Percentiles rank a stretch among this genome's conserved stretches.
These are phyloP conservation scores for Oryza punctata DNA, from an alignment of 176 grass and related monocot species.

Conservation along the genomic window DNA sequence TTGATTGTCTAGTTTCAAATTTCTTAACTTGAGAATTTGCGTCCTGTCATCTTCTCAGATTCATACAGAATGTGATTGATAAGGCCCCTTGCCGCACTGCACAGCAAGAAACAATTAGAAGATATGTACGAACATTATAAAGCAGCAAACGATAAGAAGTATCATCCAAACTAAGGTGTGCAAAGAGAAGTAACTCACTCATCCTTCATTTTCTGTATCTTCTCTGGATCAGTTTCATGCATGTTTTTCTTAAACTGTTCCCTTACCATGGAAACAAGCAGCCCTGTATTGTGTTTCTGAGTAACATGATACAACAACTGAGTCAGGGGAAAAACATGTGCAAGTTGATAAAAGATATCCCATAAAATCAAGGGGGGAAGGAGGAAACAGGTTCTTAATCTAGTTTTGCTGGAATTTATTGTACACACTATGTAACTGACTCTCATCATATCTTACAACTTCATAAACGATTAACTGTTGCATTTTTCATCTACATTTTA, in stretches of 20 bases:
- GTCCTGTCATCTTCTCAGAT: slow-evolving; percentile 80
- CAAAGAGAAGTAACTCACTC: slow-evolving; percentile 58
- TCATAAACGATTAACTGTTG: background rate
- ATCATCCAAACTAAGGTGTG: background rate
- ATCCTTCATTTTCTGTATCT: slow-evolving; percentile 96
- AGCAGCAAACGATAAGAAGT: slow-evolving; percentile 26
- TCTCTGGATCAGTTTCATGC: slow-evolving; percentile 93
- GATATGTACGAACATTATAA: background rate
- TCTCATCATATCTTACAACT: slow-evolving; percentile 18
- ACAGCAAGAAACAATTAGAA: slow-evolving; percentile 44
- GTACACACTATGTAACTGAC: background rate
- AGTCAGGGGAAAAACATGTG: slow-evolving; percentile 7
- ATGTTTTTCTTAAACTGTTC: slow-evolving; percentile 95
- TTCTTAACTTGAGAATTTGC: slow-evolving; percentile 68
- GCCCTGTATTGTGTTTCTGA: slow-evolving; percentile 88
- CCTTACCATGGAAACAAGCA: slow-evolving; percentile 88
- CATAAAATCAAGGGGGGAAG: background rate
- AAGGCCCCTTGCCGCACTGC: slow-evolving; percentile 88
- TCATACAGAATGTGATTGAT: slow-evolving; percentile 96
- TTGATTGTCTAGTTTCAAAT: slow-evolving; percentile 14
- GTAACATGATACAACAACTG: slow-evolving; percentile 36
- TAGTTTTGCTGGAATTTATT: background rate
- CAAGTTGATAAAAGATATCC: background rate
- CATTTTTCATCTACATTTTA: background rate
- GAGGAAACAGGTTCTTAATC: background rate